Evolutionary conservation across 352 stramenopile genomes (phyloP), one percentile per base, ranked within the genome.

Genomic region (Pythium utonaiense): DNA sequence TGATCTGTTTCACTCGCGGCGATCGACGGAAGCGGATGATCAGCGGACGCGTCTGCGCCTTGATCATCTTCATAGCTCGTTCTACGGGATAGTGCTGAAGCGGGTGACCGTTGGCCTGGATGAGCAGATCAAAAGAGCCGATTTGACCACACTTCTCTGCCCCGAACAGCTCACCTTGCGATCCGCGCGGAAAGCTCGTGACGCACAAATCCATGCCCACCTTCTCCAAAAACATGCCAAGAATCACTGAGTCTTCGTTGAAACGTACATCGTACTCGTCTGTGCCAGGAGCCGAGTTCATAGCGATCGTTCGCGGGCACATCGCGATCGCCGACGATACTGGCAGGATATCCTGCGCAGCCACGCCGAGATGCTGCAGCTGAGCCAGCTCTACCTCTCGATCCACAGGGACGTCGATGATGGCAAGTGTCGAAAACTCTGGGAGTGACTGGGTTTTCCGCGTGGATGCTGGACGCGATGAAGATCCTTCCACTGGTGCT

Each of bases 181-280:
- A 72, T 33, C 74, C 74, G 30, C 82, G 77, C 12, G 84, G 84
- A 51, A 93, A 93, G 59, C 74, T 84, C 33, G 82, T 91, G 33
- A 93, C 81, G 54, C 82, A 92, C 53, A 93, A 57, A 28, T 92
- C 80, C 21, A 66, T 74, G 38, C 77, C 84, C 54, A 92, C 67
- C 57, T 91, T 91, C 45, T 91, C 77, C 54, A 93, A 69, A 62
- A 87, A 91, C 75, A 93, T 87, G 6, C 84, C 84, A 19, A 93
- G 77, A 25, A 93, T 66, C 14, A 91, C 70, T 33, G 75, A 67
- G 33, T 93, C 79, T 48, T 75, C 73, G 13, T 77, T 75, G 54
- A 92, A 93, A 49, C 73, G 71, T 6, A 93, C 84, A 52, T 93
- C 84, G 69, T 93, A 93, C 57, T 93, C 84, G 55, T 83, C 73